Base-by-base conservation (phyloP, 2,329 filamentous ascomycete species). In the Epichloe sp. region DNA sequence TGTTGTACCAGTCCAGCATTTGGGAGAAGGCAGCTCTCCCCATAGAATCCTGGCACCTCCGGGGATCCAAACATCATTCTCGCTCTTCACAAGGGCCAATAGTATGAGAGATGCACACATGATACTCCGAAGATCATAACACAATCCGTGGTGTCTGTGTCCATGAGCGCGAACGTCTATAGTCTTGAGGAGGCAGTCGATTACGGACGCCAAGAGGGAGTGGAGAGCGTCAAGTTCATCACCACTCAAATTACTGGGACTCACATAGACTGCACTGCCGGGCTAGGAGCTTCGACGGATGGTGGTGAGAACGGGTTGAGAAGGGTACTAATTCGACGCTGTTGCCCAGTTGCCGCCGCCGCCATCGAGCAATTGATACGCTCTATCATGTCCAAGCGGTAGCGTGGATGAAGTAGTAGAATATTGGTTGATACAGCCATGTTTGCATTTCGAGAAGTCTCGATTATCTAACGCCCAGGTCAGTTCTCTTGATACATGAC, bases 61-160 rank as follows among this genome's bases (percentile, higher is more conserved):
- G 0, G 56, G 57, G 4, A 58, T 59, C 57, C 57, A 58, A 11
- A 44, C 52, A 3, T 41, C 49, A 35, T 55, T 52, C 12, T 56
- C 57, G 19, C 53, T 55, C 49, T 57, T 58, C 45, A 57, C 49
- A 12, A 58, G 49, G 19, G 52, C 57, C 11, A 58, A 47, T 23
- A 60, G 49, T 14, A 56, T 48, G 3, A 58, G 43, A 12, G 55
- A 51, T 12, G 56, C 53, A 10, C 52, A 54, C 53, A 59, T 59
- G 38, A 57, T 52, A 37, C 54, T 56, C 2, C 60, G 57, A 35
- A 58, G 44, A 17, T 56, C 56, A 26, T 56, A 63, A 60, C 60
- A 63, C 0, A 58, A 55, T 2, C 60, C 60, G 36, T 63, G 60
- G 40, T 60, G 60, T 10, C 60, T 50, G 46, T 61, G 55, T 44